These are phyloP conservation scores for Lachancea sp. DNA, from an alignment of 805 yeast species.

Conservation along the genomic window DNA sequence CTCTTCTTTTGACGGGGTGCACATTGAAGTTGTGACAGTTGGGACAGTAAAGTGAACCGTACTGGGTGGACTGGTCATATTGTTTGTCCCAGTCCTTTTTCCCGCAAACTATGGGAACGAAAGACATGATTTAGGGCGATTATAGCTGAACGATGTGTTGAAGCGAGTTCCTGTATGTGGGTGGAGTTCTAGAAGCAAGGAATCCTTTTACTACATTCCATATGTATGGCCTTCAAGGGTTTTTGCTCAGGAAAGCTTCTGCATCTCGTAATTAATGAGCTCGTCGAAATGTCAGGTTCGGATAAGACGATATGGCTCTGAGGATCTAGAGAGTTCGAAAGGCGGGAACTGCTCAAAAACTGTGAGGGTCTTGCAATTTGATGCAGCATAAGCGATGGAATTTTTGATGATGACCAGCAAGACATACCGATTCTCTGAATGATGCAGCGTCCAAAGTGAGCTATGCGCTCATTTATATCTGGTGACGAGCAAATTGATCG, in stretches of 20 bases:
- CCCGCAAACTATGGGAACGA: slow-evolving; percentile 34
- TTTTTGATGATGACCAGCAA: no score
- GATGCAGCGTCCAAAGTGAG: no score
- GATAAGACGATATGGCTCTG: neutral
- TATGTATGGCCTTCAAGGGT: neutral
- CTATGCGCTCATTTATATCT: no score
- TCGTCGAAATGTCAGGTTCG: neutral
- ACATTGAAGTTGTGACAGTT: slow-evolving; percentile 55
- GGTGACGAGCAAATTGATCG: no score
- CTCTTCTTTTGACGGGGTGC: slow-evolving; percentile 44
- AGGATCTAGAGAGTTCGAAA: no score
- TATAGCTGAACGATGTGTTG: neutral
- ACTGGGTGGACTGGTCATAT: slow-evolving; percentile 25
- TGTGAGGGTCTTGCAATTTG: no score
- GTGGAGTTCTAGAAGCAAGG: neutral
- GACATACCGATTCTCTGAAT: no score
- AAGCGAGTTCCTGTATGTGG: neutral
- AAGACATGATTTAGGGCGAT: slow-evolving; percentile 11
- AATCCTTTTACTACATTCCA: neutral
- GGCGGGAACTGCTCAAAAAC: no score
- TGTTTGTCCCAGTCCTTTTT: slow-evolving; percentile 28
- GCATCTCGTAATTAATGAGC: neutral
- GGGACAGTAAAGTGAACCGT: slow-evolving; percentile 40
- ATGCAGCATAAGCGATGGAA: no score
- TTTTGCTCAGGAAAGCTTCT: neutral